phyloP scores from a whole-genome alignment of 805 yeast genomes.

The Candida anglica region DNA sequence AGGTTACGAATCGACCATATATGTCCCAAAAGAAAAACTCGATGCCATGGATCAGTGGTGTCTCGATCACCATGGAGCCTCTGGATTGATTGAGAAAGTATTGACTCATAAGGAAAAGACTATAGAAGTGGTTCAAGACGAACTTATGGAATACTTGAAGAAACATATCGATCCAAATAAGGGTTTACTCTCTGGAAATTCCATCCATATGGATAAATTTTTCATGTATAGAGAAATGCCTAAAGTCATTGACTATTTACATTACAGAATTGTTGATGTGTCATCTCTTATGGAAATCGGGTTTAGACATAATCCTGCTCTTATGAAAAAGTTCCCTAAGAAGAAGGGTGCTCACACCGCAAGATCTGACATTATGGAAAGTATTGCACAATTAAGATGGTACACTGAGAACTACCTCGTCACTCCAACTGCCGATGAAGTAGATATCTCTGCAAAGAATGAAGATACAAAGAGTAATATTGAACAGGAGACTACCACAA shows the following conservation, averaged over 20 bases:
- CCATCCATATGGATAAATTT: constrained; percentile 86
- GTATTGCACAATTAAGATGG: constrained; percentile 80
- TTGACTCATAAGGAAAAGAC: constrained; percentile 51
- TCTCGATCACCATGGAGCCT: constrained; percentile 65
- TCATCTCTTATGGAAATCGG: constrained; percentile 82
- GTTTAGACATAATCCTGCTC: constrained; percentile 65
- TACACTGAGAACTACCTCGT: constrained; percentile 63
- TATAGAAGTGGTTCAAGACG: constrained; percentile 57
- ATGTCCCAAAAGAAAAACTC: constrained; percentile 57
- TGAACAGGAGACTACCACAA: too few species aligned
- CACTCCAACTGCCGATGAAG: constrained; percentile 1
- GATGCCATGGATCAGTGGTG: constrained; percentile 90
- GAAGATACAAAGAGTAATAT: too few species aligned
- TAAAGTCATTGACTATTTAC: constrained; percentile 51
- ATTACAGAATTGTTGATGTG: constrained; percentile 85
- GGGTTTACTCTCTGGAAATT: constrained; percentile 86
- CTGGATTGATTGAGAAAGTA: constrained; percentile 76
- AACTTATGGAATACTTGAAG: constrained; percentile 58
- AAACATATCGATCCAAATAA: constrained; percentile 48
- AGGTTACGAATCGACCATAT: constrained; percentile 82
- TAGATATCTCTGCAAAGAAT: too few species aligned
- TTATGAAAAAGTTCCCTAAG: constrained; percentile 54
- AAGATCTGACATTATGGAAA: constrained; percentile 79
- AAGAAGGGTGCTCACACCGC: constrained; percentile 84
- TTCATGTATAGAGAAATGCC: constrained; percentile 88